These are phyloP conservation scores for Marasmius sp. DNA, from an alignment of 1,284 basidiomycete genomes.

Conservation along the genomic window DNA sequence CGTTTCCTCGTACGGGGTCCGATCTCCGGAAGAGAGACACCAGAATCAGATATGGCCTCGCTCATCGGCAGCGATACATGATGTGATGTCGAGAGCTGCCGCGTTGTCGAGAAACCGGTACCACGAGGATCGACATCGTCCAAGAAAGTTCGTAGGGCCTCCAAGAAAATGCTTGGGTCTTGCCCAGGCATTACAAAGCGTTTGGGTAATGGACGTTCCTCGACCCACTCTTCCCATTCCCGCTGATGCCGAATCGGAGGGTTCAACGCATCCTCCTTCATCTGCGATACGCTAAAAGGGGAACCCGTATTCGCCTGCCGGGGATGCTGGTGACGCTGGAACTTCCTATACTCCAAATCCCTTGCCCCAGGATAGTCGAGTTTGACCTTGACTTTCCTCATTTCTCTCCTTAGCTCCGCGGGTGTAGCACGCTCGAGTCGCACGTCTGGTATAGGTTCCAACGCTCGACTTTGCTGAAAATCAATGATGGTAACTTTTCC, in stretches of 20 bases:
- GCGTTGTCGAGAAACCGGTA: neutral
- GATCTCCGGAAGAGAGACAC: too few species aligned
- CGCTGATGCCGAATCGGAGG: constrained; percentile 3
- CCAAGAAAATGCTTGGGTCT: neutral
- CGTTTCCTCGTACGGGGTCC: too few species aligned
- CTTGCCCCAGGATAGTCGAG: constrained; percentile 38
- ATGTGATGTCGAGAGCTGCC: neutral
- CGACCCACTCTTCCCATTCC: constrained; percentile 13
- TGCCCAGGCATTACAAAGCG: constrained; percentile 12
- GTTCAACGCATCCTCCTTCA: constrained; percentile 1
- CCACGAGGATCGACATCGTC: neutral
- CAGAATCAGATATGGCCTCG: too few species aligned
- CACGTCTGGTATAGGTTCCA: constrained; percentile 34
- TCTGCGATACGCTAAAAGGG: neutral
- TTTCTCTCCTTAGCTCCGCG: constrained; percentile 48
- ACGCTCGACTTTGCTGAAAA: constrained; percentile 48
- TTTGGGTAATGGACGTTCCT: neutral
- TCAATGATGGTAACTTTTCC: constrained; percentile 56
- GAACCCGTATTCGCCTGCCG: neutral
- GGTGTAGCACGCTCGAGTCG: constrained; percentile 35
- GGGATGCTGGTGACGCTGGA: neutral
- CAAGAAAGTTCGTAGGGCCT: constrained; percentile 2
- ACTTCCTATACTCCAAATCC: constrained; percentile 19
- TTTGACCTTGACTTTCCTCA: constrained; percentile 54
- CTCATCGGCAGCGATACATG: neutral